These are phyloP conservation scores for Curvularia lunata DNA, from an alignment of 2,329 filamentous ascomycete species.

Conservation along the genomic window DNA sequence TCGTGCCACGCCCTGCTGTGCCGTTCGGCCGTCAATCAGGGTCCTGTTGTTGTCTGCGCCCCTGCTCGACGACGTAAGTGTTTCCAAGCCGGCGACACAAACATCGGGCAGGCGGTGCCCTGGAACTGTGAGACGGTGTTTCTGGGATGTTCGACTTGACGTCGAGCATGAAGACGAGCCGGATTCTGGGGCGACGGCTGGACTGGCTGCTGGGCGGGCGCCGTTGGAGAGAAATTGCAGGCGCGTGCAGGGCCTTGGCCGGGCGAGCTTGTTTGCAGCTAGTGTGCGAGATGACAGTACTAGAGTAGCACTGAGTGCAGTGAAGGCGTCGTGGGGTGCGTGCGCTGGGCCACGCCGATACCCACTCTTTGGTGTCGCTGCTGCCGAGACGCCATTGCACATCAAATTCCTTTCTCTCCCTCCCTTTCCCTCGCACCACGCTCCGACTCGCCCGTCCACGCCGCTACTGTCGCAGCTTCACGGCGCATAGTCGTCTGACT, in stretches of 20 bases:
- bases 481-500: constrained; percentile 22
- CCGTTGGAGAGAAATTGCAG: neutral
- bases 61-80: neutral
- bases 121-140: constrained; percentile 17
- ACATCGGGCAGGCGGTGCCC: constrained; percentile 8
- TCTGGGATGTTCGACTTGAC: neutral
- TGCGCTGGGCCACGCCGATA: constrained; percentile 9
- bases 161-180: no score
- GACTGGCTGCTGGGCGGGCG: no score
- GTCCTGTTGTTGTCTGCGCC: neutral
- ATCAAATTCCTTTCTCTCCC: constrained; percentile 31
- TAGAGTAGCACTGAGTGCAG: no score
- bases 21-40: constrained; percentile 4
- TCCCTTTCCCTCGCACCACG: constrained; percentile 5
- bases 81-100: constrained; percentile 4
- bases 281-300: no score
- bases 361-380: constrained; percentile 18
- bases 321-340: no score
- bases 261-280: no score
- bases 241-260: no score
- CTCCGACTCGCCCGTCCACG: constrained; percentile 17
- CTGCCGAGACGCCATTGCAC: constrained; percentile 27
- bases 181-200: no score
- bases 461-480: constrained; percentile 25
- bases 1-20: neutral